These are phyloP conservation scores for Talaromyces thailandensis DNA, from an alignment of 495 filamentous ascomycete genomes.

Conservation along the genomic window DNA sequence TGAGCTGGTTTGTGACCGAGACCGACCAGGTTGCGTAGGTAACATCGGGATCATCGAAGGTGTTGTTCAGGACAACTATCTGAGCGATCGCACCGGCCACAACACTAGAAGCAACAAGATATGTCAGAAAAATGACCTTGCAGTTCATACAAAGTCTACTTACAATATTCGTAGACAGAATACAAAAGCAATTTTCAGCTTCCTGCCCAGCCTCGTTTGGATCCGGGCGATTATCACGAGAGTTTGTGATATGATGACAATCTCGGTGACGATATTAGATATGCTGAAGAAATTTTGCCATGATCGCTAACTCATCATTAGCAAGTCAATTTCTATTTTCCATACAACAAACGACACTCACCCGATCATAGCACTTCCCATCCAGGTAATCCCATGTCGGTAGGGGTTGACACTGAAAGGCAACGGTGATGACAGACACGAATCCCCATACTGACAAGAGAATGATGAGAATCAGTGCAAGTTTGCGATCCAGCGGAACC, in stretches of 20 bases:
- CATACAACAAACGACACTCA: constrained; percentile 9
- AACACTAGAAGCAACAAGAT: constrained; percentile 11
- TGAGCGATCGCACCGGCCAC: constrained; percentile 24
- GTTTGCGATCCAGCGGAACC: constrained; percentile 13
- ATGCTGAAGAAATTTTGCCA: constrained; percentile 33
- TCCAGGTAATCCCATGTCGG: constrained; percentile 28
- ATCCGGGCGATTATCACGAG: constrained; percentile 26
- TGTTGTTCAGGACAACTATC: constrained; percentile 17
- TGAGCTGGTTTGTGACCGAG: constrained; percentile 23
- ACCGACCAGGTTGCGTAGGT: constrained; percentile 21
- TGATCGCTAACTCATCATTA: constrained; percentile 14
- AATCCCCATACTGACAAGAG: constrained; percentile 25
- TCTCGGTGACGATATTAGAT: constrained; percentile 33
- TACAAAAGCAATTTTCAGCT: constrained; percentile 17
- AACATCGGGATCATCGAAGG: constrained; percentile 9
- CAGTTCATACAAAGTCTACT: constrained; percentile 7
- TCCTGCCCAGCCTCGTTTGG: constrained; percentile 22
- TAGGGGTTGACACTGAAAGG: constrained; percentile 34
- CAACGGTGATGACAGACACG: constrained; percentile 21
- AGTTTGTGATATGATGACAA: constrained; percentile 28
- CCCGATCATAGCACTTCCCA: constrained; percentile 25
- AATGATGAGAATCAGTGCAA: constrained; percentile 15
- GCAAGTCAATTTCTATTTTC: not conserved
- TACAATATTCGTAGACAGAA: constrained; percentile 30
- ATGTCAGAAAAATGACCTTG: not conserved